phyloP scores from a whole-genome alignment of 2,329 filamentous ascomycete genomes.

The Dissoconium aciculare region DNA sequence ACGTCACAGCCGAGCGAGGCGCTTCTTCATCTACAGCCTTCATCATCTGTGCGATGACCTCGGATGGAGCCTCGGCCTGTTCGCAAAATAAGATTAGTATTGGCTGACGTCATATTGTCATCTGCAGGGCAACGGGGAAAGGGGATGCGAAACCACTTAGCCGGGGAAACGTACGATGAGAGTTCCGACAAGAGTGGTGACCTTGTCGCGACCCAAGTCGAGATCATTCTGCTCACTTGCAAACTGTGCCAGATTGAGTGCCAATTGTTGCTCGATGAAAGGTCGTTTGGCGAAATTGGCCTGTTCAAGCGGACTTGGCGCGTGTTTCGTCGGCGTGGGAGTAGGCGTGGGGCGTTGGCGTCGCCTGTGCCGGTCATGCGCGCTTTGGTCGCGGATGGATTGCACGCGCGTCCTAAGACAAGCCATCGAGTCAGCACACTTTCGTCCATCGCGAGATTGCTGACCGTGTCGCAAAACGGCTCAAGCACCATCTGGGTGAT shows the following conservation, averaged over 20 bases:
- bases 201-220: constrained; percentile 31
- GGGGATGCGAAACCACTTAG: constrained; percentile 6
- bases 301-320: constrained; percentile 15
- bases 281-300: constrained; percentile 31
- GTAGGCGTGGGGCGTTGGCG: neutral
- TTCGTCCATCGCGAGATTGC: too few relatives aligned
- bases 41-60: constrained; percentile 27
- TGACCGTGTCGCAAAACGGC: too few relatives aligned
- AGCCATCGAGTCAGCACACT: constrained; percentile 10
- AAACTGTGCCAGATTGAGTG: constrained; percentile 47
- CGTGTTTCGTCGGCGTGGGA: constrained; percentile 1
- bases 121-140: neutral
- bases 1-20: constrained; percentile 9
- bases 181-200: constrained; percentile 40
- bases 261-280: constrained; percentile 51
- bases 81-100: constrained; percentile 16
- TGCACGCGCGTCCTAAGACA: constrained; percentile 13
- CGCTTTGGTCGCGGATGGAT: constrained; percentile 11
- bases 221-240: constrained; percentile 37
- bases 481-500: too few relatives aligned
- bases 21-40: constrained; percentile 13
- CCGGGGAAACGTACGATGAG: constrained; percentile 43
- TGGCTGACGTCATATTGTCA: constrained; percentile 12
- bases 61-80: constrained; percentile 30
- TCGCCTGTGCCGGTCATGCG: constrained; percentile 3